Evolutionary conservation across 2,329 filamentous ascomycete genomes (phyloP), one percentile per base, ranked within the genome.

Genomic region (Lizonia empirigonia): DNA sequence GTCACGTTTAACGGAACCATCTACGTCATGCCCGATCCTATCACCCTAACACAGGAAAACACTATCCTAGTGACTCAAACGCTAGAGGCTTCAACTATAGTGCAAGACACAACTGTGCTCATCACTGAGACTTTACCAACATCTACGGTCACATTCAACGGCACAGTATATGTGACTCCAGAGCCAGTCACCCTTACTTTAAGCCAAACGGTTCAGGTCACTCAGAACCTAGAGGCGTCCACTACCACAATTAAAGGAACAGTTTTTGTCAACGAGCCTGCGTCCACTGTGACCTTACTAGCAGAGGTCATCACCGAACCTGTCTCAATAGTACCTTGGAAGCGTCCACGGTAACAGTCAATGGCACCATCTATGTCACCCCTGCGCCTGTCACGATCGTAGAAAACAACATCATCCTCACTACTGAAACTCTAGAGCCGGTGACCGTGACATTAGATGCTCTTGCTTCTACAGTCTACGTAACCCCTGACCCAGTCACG

Each of bases 1-100:
- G 44, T 46, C 3, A 46, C 44, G 2, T 46, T 46, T 26, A 46
- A n/a, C 12, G 41, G 46, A 10, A 49, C 46, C 2, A 19, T 49
- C 16, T 42, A 36, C 7, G 38, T 49, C 24, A 26, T 12, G 12
- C 24, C 24, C 7, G 29, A 32, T 32, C 29, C 29, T 2, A 13
- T 32, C 13, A 32, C 29, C 13, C 7, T 32, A 6, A 32, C 29
- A 6, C 9, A 32, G 15, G 29, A 13, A 4, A 32, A 32, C 15
- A 32, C 29, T 32, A 13, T 32, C 7, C 13, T 32, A 6, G 15
- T 13, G 15, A 32, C 29, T 16, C 29, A 16, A n/a, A 32, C 29
- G 15, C 13, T 32, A 13, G 29, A 32, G 15, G 12, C 29, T 4
- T 32, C 29, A 5, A 32, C 29, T 4, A 13, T 32, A 3, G 12